phyloP scores from a whole-genome alignment of 78 protist genomes.

The slime mould (Dictyostelium discoideum) region DNA sequence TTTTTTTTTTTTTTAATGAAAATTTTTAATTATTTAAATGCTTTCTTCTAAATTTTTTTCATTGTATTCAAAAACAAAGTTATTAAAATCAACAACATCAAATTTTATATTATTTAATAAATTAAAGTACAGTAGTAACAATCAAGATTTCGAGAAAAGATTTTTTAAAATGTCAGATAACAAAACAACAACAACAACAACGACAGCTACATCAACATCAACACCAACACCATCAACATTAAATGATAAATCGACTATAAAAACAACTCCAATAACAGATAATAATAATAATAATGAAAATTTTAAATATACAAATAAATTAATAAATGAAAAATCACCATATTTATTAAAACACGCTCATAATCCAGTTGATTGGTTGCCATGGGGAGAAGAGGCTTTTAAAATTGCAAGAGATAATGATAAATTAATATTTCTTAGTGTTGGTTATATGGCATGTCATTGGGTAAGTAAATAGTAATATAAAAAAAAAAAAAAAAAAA shows the following conservation, averaged over 20 bases:
- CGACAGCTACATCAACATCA: neutral
- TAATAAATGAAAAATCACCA: conserved; percentile 72
- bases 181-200: neutral
- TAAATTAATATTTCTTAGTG: conserved; percentile 86
- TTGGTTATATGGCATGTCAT: conserved; percentile 93
- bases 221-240: neutral
- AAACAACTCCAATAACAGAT: no score
- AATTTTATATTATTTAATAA: neutral
- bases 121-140: neutral
- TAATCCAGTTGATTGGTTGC: conserved; percentile 88
- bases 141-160: neutral
- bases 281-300: neutral
- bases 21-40: neutral
- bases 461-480: neutral
- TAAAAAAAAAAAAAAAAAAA: no score
- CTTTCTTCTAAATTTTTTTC: neutral
- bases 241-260: neutral
- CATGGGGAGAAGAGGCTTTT: conserved; percentile 92
- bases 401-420: conserved; percentile 40
- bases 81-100: neutral
- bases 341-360: conserved; percentile 80
- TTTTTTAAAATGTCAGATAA: neutral
- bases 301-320: conserved; percentile 61
- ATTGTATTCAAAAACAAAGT: neutral
- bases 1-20: neutral